Evolutionary conservation across 345 rosid genomes (phyloP).

Genomic region (Aquilaria sinensis): DNA sequence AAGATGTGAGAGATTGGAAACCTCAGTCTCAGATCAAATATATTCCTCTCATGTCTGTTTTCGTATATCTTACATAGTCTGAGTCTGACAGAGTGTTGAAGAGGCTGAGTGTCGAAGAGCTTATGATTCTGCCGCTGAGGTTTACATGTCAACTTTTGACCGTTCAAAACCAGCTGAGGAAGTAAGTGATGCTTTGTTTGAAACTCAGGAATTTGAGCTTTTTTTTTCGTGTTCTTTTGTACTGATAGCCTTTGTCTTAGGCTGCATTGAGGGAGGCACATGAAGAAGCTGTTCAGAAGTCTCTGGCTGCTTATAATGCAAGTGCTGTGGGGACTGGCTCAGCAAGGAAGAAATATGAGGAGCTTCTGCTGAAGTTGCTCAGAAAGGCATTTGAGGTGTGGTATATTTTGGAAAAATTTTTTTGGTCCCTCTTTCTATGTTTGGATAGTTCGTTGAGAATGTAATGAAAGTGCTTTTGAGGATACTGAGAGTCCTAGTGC

Average conservation of each 20-base stretch:
- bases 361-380: slow-evolving; percentile 73
- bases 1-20: too few relatives aligned
- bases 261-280: slow-evolving; percentile 80
- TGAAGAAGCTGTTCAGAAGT: slow-evolving; percentile 75
- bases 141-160: slow-evolving; percentile 64
- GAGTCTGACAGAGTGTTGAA: slow-evolving; percentile 74
- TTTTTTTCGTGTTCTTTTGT: slow-evolving; percentile 11
- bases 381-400: slow-evolving; percentile 80
- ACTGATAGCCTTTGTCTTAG: slow-evolving; percentile 38
- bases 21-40: neutral
- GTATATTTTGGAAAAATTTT: neutral
- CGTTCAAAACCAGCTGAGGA: slow-evolving; percentile 79
- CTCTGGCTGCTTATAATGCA: slow-evolving; percentile 60
- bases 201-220: neutral
- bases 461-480: too few relatives aligned
- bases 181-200: slow-evolving; percentile 36
- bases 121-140: slow-evolving; percentile 71
- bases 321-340: slow-evolving; percentile 83
- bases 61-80: neutral
- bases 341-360: slow-evolving; percentile 79
- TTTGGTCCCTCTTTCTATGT: too few relatives aligned
- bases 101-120: slow-evolving; percentile 96
- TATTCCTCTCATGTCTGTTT: neutral
- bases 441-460: too few relatives aligned
- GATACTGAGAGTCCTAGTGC: too few relatives aligned